Base-by-base conservation (phyloP, 176 grass and related monocot species). In the Oryza glaberrima region DNA sequence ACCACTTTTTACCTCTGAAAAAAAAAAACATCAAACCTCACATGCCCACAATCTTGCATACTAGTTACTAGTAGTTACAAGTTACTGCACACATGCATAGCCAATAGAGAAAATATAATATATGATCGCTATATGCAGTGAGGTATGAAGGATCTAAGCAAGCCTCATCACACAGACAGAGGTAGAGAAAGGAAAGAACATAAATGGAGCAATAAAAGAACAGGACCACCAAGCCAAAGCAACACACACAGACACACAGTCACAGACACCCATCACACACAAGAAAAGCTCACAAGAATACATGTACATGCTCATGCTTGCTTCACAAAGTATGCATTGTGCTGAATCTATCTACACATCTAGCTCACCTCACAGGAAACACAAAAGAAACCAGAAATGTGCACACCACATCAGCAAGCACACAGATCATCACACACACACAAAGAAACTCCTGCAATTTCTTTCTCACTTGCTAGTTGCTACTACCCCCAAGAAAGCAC, bases 301-400 rank as follows among this genome's bases (percentile, higher is more conserved):
- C 75, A 73, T 84, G 70, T 75, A 70, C 73, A 78, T 82, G 73
- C 54, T 58, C 40, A 41, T 63, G 58, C 83, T 90, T 67, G 58
- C 83, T 90, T 67, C 88, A 82, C 79, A 82, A 88, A 86, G 72
- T 83, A 88, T 85, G n/a, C 70, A 69, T 80, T 88, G 92, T 77
- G 51, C 80, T 88, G 89, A 94, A 94, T 91, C 88, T 91, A 94
- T 63, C 83, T 72, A 84, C 44, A 81, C 72, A 88, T 91, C 80
- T 85, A 83, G 75, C 92, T 80, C 70, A 67, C 84, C 60, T 81
- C 91, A 81, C 71, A 60, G 11, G 17, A 87, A 72, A 77, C 40
- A 78, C 87, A 38, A 82, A 84, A 81, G 72, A 84, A 86, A 85
- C 40, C 77, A 83, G 76, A 82, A 92, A 72, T 51, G 28, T 9